Base-by-base conservation (phyloP, 768 basidiomycete genomes). In the Calocybe cyanea region DNA sequence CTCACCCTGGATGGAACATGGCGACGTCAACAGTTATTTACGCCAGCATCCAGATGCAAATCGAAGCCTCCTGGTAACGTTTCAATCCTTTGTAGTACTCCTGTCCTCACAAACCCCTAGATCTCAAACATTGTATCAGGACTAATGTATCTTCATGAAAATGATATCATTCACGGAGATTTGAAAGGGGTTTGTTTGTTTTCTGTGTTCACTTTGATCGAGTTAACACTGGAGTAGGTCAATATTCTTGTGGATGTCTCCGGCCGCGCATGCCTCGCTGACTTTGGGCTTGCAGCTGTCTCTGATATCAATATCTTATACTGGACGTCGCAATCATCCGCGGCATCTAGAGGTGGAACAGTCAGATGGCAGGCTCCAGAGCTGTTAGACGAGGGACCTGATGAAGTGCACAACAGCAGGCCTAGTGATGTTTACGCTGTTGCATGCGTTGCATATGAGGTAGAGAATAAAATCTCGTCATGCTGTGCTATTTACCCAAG, bases 91-190 rank as follows among this genome's bases (percentile, higher is more conserved):
- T 6, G 25, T 11, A n/a, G n/a, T 11, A 28, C 6, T 11, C 11
- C 5, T 28, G 25, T 28, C 25, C 11, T 28, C 25, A 28, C 11
- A 6, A 5, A 28, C 25, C 25, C 11, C 25, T 28, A 28, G 25
- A 11, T 28, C 6, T 28, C 11, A 11, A 11, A 28, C 11, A 11
- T 28, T 28, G 25, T 45, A 15, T 36, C 45, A 20, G 50, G 50
- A 7, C 10, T 51, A 19, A 23, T 13, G 8, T 51, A 43, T 41
- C 46, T 51, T 18, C 50, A 51, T 33, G 30, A 24, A 6, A 23
- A 43, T 33, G 35, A 38, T 19, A 36, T 51, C 20, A 18, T 46
- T 10, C 50, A 51, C 34, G 50, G 50, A 6, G 50, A 51, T 31
- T 25, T 51, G 21, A 46, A 47, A 39, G 50, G 45, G 23, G 50